phyloP scores from a whole-genome alignment of 495 filamentous ascomycete genomes.

The Pyrenopolyporus hunteri region DNA sequence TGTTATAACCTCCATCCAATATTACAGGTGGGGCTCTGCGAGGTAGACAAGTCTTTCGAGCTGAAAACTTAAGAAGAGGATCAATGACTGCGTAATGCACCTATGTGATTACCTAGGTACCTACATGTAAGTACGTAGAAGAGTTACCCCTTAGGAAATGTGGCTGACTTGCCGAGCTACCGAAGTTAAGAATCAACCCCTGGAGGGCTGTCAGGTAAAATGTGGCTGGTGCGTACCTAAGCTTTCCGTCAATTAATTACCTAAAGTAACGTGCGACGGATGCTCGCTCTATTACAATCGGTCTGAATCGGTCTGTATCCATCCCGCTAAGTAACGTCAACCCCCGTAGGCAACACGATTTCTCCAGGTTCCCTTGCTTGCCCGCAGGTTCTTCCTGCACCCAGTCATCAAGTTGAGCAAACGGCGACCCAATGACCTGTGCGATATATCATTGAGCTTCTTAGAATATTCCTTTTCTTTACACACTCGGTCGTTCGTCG shows the following conservation, averaged over 20 bases:
- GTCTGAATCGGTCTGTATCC: neutral
- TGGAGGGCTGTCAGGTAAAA: no score
- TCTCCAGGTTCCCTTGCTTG: slow-evolving; percentile 14
- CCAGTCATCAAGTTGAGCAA: slow-evolving; percentile 9
- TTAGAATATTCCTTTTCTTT: slow-evolving; percentile 3
- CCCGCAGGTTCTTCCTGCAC: slow-evolving; percentile 16
- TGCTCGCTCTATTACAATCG: neutral
- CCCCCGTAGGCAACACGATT: slow-evolving; percentile 27
- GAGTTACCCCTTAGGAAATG: no score
- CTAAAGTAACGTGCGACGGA: neutral
- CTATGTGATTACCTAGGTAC: no score
- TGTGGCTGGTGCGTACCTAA: no score
- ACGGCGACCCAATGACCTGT: slow-evolving; percentile 29
- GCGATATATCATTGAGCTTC: slow-evolving; percentile 21
- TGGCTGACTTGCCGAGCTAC: no score
- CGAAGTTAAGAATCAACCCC: no score
- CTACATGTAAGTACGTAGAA: no score
- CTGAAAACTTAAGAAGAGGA: no score
- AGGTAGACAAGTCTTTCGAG: no score
- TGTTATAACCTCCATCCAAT: no score
- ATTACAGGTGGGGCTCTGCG: no score
- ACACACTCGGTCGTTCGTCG: slow-evolving; percentile 2
- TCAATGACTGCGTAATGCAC: no score
- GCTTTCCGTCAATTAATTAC: neutral
- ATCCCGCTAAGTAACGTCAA: slow-evolving; percentile 32